Conservation (phyloP, 768 basidiomycete species). For the Russula ochroleuca region DNA sequence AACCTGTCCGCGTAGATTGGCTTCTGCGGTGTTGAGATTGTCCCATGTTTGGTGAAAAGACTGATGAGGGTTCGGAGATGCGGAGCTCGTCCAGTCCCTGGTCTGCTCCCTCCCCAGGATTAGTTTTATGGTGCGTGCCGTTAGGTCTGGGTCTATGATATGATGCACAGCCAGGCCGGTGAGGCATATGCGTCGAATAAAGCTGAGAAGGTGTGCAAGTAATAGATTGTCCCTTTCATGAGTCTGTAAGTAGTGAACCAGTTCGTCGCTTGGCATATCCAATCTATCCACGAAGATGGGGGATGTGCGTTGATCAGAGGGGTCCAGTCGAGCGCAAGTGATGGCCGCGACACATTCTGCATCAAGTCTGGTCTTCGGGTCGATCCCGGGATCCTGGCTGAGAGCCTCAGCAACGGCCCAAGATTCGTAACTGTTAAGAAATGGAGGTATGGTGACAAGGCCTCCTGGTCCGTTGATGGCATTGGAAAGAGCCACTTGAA, state of each 20-base stretch:
- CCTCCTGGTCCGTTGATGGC: not conserved
- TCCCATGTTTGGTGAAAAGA: not conserved
- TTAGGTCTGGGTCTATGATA: not conserved
- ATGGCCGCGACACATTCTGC: not conserved
- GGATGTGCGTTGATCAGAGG: not conserved
- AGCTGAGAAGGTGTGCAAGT: too few relatives aligned
- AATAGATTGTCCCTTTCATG: too few relatives aligned
- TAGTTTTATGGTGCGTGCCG: not conserved
- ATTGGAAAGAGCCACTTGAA: not conserved
- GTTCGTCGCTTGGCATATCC: not conserved
- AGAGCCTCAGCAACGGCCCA: not conserved
- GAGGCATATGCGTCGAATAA: not conserved
- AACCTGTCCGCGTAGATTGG: not conserved
- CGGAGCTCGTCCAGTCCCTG: not conserved
- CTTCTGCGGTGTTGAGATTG: not conserved
- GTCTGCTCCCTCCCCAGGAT: not conserved
- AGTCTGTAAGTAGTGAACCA: not conserved
- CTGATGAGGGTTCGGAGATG: not conserved
- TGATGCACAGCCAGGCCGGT: not conserved
- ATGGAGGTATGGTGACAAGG: not conserved
- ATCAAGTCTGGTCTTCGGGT: not conserved
- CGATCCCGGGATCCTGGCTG: too few relatives aligned
- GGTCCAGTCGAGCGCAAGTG: not conserved
- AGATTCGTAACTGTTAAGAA: not conserved
- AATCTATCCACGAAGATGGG: not conserved